Evolutionary conservation across 164 flowering plant genomes (phyloP).

Genomic region (Macadamia integrifolia): DNA sequence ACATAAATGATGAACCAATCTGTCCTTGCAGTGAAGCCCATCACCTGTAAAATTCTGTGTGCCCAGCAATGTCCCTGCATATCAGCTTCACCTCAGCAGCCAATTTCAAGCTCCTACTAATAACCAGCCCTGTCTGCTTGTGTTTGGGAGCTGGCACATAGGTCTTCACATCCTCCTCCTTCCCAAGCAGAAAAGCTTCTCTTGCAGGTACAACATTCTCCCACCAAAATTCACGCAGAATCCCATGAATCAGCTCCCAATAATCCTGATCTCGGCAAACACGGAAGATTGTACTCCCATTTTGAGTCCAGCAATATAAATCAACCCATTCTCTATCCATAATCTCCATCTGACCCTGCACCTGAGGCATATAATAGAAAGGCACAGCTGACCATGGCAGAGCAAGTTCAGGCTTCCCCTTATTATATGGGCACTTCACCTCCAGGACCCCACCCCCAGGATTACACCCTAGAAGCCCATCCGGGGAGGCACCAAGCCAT

Average conservation of each 20-base stretch:
- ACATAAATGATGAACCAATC: neutral
- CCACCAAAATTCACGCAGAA: constrained; percentile 94
- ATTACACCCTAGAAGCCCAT: constrained; percentile 69
- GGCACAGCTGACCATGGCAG: constrained; percentile 83
- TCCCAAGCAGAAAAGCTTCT: constrained; percentile 49
- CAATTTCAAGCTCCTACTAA: constrained; percentile 55
- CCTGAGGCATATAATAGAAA: constrained; percentile 95
- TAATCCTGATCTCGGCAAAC: constrained; percentile 62
- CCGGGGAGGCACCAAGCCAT: constrained; percentile 99
- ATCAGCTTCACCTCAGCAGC: constrained; percentile 61
- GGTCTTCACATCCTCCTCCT: constrained; percentile 35
- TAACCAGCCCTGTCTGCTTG: constrained; percentile 59
- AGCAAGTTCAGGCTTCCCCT: constrained; percentile 82
- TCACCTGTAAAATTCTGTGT: constrained; percentile 52
- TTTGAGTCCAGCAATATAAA: constrained; percentile 90
- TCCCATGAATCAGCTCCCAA: constrained; percentile 72
- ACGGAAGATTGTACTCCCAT: constrained; percentile 81
- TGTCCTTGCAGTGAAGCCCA: neutral
- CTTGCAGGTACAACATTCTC: constrained; percentile 85
- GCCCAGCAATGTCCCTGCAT: constrained; percentile 81
- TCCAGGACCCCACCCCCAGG: constrained; percentile 84
- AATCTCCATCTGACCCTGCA: constrained; percentile 97
- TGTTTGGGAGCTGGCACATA: constrained; percentile 65
- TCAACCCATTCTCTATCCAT: constrained; percentile 94
- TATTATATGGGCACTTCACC: constrained; percentile 94